Evolutionary conservation across 208 protist genomes (phyloP).

Genomic region (Plasmodiophora brassicae): DNA sequence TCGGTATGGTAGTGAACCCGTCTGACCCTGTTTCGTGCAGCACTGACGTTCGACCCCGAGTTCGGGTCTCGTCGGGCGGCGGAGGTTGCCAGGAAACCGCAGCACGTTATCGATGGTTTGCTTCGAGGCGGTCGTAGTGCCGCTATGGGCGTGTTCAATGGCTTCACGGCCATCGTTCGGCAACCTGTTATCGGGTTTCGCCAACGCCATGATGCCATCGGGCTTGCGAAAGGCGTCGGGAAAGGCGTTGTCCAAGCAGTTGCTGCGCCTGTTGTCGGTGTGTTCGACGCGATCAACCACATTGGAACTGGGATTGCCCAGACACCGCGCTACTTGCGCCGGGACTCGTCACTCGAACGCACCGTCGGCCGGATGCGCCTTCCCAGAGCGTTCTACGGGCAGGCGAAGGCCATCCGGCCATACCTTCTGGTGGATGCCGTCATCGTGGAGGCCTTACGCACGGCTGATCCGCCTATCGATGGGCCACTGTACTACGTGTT

Average conservation of each 20-base stretch:
- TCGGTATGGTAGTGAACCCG: background rate
- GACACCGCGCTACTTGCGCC: background rate
- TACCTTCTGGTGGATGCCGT: background rate
- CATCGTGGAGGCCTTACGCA: background rate
- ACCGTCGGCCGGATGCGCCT: background rate
- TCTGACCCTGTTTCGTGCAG: background rate
- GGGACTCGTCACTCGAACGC: background rate
- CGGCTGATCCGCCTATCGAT: background rate
- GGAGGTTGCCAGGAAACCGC: background rate
- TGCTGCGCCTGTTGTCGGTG: background rate
- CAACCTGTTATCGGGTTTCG: background rate
- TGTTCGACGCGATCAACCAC: conserved; percentile 31
- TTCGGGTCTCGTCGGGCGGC: background rate
- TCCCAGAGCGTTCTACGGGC: background rate
- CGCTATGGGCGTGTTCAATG: background rate
- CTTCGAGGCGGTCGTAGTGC: background rate
- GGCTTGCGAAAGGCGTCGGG: background rate
- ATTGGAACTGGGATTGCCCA: background rate
- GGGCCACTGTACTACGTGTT: background rate
- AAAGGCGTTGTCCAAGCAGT: background rate
- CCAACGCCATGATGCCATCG: background rate
- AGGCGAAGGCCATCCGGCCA: background rate
- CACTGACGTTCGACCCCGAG: background rate
- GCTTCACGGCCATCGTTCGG: background rate
- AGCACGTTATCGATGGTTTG: background rate